Evolutionary conservation across 441 rosid species (phyloP).

Genomic region (Codiaeum variegatum): DNA sequence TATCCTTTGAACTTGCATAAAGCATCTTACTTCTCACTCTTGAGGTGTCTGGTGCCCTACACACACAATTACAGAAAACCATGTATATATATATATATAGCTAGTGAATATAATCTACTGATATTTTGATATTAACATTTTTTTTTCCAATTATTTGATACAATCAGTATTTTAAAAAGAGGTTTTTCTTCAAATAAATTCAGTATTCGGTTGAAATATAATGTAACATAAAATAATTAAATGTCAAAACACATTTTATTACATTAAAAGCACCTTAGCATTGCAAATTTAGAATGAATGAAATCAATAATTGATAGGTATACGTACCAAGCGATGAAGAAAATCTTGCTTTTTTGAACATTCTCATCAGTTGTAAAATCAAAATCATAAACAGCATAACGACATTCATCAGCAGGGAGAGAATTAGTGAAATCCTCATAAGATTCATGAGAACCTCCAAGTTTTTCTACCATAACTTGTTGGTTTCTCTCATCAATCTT

Average conservation of each 20-base stretch:
- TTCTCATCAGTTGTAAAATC: constrained; percentile 61
- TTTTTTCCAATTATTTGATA: no score
- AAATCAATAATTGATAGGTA: no score
- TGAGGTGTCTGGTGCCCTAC: constrained; percentile 56
- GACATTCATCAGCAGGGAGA: constrained; percentile 53
- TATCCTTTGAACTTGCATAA: constrained; percentile 64
- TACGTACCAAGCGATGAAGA: constrained; percentile 58
- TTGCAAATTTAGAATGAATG: no score
- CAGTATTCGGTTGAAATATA: no score
- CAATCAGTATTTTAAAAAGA: no score
- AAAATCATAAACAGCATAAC: constrained; percentile 60
- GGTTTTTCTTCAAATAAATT: no score
- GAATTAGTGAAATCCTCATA: no score
- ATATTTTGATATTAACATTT: no score
- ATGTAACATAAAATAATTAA: no score
- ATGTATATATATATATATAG: neutral
- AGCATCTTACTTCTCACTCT: constrained; percentile 67
- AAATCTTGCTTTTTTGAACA: constrained; percentile 64
- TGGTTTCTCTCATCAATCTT: constrained; percentile 57
- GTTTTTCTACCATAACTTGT: constrained; percentile 54
- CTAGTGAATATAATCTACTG: neutral
- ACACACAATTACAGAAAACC: neutral
- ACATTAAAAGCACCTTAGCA: no score
- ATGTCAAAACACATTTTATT: no score
- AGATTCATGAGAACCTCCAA: no score